These are phyloP conservation scores for Mycocentrospora acerina DNA, from an alignment of 2,329 filamentous ascomycete genomes.

Conservation along the genomic window DNA sequence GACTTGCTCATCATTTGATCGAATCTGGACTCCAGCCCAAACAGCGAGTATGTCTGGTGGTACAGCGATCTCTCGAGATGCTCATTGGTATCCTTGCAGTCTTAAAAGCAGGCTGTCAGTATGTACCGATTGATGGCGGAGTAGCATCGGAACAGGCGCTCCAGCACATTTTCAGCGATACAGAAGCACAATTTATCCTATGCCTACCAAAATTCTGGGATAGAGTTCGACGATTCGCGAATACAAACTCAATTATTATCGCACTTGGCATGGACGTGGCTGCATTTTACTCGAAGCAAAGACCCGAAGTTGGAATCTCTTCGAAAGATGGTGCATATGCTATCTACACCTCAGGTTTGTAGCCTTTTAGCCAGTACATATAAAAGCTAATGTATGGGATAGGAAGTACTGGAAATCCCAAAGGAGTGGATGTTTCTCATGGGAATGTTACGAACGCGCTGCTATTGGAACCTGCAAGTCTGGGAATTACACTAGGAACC, in stretches of 20 bases:
- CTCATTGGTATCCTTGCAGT: conserved; percentile 59
- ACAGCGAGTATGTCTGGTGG: conserved; percentile 57
- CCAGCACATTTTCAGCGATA: conserved; percentile 53
- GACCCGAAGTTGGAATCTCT: conserved; percentile 18
- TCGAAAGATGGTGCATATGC: conserved; percentile 35
- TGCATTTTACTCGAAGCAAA: conserved; percentile 12
- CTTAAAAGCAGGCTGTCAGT: conserved; percentile 60
- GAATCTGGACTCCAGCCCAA: conserved; percentile 28
- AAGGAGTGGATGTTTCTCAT: conserved; percentile 61
- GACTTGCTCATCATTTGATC: conserved; percentile 20
- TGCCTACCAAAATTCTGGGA: conserved; percentile 46
- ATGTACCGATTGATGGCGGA: conserved; percentile 61
- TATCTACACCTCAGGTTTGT: conserved; percentile 55
- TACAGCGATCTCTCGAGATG: conserved; percentile 59
- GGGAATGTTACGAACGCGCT: conserved; percentile 58
- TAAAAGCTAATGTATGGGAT: conserved; percentile 4
- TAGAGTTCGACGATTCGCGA: conserved; percentile 23
- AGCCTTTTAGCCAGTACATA: background rate
- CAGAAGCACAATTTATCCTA: conserved; percentile 48
- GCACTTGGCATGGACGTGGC: conserved; percentile 16
- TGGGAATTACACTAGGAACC: conserved; percentile 54
- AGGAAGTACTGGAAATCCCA: conserved; percentile 58
- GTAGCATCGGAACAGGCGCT: conserved; percentile 40
- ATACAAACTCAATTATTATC: conserved; percentile 15
- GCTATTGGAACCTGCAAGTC: conserved; percentile 52